phyloP scores from a whole-genome alignment of 169 alveolate genomes.

The Plasmodium relictum region DNA sequence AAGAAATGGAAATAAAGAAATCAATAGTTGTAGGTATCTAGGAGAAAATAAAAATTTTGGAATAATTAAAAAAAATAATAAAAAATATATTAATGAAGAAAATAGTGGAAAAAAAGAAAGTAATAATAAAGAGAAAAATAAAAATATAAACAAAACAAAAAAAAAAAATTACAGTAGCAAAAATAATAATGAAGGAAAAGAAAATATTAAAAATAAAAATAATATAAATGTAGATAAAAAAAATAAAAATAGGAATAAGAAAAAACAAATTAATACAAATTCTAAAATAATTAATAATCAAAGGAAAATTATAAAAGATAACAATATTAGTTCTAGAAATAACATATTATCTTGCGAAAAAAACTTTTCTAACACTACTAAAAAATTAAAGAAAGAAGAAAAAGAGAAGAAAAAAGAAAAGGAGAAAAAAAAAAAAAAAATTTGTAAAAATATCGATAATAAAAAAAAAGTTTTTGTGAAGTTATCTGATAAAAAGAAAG shows the following conservation, averaged over 20 bases:
- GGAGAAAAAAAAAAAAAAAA: too few species aligned
- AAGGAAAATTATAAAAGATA: too few species aligned
- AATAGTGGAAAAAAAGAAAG: background rate
- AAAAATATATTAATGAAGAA: background rate
- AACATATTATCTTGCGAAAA: too few species aligned
- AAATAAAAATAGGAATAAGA: too few species aligned
- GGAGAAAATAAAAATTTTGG: background rate
- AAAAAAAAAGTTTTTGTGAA: conserved; percentile 1
- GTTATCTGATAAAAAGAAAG: background rate
- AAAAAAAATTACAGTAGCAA: background rate
- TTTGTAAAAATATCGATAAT: background rate
- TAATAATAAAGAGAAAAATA: background rate
- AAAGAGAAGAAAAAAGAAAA: too few species aligned
- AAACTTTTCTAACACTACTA: too few species aligned
- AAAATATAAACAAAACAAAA: background rate
- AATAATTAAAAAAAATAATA: background rate
- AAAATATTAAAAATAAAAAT: too few species aligned
- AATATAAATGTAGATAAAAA: too few species aligned
- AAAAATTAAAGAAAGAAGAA: too few species aligned
- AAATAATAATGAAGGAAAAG: background rate
- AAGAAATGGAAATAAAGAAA: background rate
- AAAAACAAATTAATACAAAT: too few species aligned
- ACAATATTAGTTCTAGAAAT: too few species aligned
- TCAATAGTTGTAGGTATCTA: background rate
- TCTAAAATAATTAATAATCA: too few species aligned